Evolutionary conservation across 768 basidiomycete genomes (phyloP).

Genomic region (Russula sp.): DNA sequence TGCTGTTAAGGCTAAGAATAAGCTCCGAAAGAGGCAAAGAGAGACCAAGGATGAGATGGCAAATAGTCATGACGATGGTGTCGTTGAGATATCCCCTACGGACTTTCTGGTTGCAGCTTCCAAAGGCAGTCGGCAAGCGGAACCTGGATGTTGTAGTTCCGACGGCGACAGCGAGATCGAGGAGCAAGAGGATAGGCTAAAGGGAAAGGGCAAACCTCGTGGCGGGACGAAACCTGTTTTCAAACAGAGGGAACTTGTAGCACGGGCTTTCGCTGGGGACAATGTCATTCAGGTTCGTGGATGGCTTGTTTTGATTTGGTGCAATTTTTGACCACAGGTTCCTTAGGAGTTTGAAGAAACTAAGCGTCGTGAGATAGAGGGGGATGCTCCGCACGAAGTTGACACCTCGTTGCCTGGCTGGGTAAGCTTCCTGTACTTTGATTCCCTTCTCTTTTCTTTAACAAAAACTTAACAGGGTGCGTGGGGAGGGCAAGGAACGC

Average conservation of each 20-base stretch:
- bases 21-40: slow-evolving; percentile 61
- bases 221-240: slow-evolving; percentile 57
- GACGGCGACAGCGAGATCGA: slow-evolving; percentile 67
- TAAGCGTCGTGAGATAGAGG: slow-evolving; percentile 78
- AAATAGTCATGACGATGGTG: slow-evolving; percentile 67
- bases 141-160: slow-evolving; percentile 39
- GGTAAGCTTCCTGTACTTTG: slow-evolving; percentile 50
- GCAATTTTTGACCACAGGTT: slow-evolving; percentile 15
- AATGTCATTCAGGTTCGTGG: slow-evolving; percentile 80
- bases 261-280: slow-evolving; percentile 94
- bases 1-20: slow-evolving; percentile 65
- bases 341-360: slow-evolving; percentile 78
- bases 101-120: slow-evolving; percentile 42
- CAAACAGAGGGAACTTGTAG: slow-evolving; percentile 88
- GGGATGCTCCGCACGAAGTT: slow-evolving; percentile 82
- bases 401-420: slow-evolving; percentile 94
- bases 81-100: slow-evolving; percentile 70
- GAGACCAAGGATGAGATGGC: slow-evolving; percentile 58
- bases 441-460: slow-evolving; percentile 1
- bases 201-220: slow-evolving; percentile 43
- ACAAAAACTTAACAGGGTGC: slow-evolving; percentile 56
- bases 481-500: slow-evolving; percentile 83
- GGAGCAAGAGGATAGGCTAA: slow-evolving; percentile 57
- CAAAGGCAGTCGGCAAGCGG: slow-evolving; percentile 25
- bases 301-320: neutral